Evolutionary conservation across 176 grass and related monocot species (phyloP).

Genomic region (maize (Zea mays)): Zm-B73-REFERENCE-NAM-5.0 NC_050104.1:144322501-144323000

Average conservation of each 20-base stretch:
- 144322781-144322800: neutral
- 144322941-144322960: too few relatives aligned
- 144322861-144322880: neutral
- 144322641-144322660: neutral
- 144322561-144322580: neutral
- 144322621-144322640: neutral
- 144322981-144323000: neutral
- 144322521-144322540: neutral
- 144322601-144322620: conserved; percentile 1
- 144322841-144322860: conserved; percentile 20
- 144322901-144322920: neutral
- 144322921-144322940: too few relatives aligned
- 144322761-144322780: conserved; percentile 5
- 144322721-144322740: neutral
- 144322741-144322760: neutral
- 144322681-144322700: neutral
- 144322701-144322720: neutral
- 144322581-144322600: neutral
- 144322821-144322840: neutral
- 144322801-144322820: neutral
- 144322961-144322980: too few relatives aligned
- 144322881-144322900: conserved; percentile 14
- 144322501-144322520: neutral
- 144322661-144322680: neutral
- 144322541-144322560: neutral